Evolutionary conservation across 1,284 basidiomycete genomes (phyloP).

Genomic region (Psilocybe mexicana): DNA sequence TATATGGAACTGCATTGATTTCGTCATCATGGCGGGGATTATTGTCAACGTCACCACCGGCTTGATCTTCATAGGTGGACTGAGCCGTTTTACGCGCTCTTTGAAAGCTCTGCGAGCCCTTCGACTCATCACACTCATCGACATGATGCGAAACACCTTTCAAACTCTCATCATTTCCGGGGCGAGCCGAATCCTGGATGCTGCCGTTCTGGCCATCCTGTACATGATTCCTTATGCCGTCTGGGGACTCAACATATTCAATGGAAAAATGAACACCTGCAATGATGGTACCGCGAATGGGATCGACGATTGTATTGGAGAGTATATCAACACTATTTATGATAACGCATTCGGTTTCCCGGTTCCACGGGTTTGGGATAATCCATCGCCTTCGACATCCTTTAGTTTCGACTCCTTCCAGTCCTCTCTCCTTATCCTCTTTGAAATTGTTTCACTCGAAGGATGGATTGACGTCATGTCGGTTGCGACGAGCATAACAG

Average conservation of each 20-base stretch:
- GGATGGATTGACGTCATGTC: constrained; percentile 96
- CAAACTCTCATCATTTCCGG: constrained; percentile 92
- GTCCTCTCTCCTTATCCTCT: constrained; percentile 86
- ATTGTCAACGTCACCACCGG: constrained; percentile 82
- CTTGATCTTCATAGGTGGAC: constrained; percentile 77
- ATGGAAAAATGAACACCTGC: constrained; percentile 83
- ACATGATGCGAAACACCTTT: constrained; percentile 88
- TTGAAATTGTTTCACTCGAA: constrained; percentile 95
- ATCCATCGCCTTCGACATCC: constrained; percentile 80
- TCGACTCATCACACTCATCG: constrained; percentile 87
- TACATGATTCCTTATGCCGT: constrained; percentile 98
- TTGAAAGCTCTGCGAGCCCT: constrained; percentile 91
- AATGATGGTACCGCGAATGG: constrained; percentile 70
- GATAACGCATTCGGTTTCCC: constrained; percentile 64
- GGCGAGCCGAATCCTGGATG: constrained; percentile 85
- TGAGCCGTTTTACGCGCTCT: constrained; percentile 82
- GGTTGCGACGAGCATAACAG: constrained; percentile 81
- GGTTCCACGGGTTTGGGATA: constrained; percentile 87
- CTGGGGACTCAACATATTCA: constrained; percentile 96
- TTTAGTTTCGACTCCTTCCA: constrained; percentile 94
- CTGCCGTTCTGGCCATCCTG: constrained; percentile 88
- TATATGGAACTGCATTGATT: constrained; percentile 93
- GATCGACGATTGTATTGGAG: constrained; percentile 71
- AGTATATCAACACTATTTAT: constrained; percentile 67
- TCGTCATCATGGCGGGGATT: constrained; percentile 83